Base-by-base conservation (phyloP, 2,329 filamentous ascomycete genomes). In the Hymenoscyphus repandus region DNA sequence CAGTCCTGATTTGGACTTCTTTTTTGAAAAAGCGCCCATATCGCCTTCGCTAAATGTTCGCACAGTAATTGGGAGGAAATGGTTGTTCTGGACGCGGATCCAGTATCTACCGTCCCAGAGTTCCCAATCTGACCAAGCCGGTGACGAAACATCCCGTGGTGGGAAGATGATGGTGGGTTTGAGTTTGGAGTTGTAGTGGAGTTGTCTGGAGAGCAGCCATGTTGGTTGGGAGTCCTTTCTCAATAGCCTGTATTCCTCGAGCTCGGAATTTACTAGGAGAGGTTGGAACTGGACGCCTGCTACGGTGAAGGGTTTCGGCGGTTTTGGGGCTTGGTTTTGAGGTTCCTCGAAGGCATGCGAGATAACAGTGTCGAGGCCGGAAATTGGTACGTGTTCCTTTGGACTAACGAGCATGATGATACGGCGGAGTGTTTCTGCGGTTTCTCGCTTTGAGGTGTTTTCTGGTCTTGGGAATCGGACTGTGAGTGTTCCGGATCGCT, bases 61-160 rank as follows among this genome's bases (percentile, higher is more conserved):
- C 10, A 67, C 10, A 1, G 17, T 30, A 9, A 63, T 15, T 3
- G 46, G 42, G 6, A 3, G 5, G 18, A 20, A 13, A 9, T 47
- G 34, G 9, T 20, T 40, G 41, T 59, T 63, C 42, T 51, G 36
- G 12, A 81, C 49, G 13, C 74, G 70, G 13, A 84, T 66, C 82
- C 82, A 86, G 65, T 76, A 85, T 2, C 82, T 77, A 0, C 79
- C 77, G 63, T 86, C 82, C 69, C 75, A 86, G 3, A 48, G 55
- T 4, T 41, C 45, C 63, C 64, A 68, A 2, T 58, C 43, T 36
- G 55, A 50, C 54, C 58, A 57, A 5, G 39, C 34, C 5, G 27
- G 7, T 13, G 48, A 31, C 20, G 42, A 41, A 20, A 31, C 17
- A 15, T 13, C 6, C 11, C 30, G n/a, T n/a, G 18, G 33, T 17